Evolutionary conservation across 2,329 filamentous ascomycete species (phyloP), one percentile per base, ranked within the genome.

Genomic region (Coccinonectria pachysandricola): DNA sequence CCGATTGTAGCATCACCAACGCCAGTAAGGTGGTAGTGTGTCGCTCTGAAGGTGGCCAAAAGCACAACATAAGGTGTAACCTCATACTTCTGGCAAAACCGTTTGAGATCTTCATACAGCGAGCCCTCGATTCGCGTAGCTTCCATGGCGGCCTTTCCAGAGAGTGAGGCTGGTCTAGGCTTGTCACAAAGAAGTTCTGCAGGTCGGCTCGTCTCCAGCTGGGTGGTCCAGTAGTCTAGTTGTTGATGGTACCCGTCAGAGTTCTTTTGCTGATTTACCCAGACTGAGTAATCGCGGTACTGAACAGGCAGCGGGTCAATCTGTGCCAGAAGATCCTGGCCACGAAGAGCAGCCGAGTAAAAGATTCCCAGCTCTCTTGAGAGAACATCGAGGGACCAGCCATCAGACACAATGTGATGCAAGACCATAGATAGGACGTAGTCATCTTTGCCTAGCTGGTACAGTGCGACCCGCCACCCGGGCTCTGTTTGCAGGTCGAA

Each of bases 261-360:
- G 1, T 55, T 51, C 6, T 52, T 39, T 19, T 47, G 54, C 0
- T 62, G 16, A 8, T 21, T 25, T 19, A 31, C 23, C 30, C 27
- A 32, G 2, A 24, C 15, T 2, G 46, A 24, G n/a, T 36, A 46
- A 26, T 49, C 42, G 3, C 37, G 26, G 15, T 47, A 49, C 21
- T 46, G 42, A 9, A 49, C 37, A 0, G 45, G 35, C 1, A 49
- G 27, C 1, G 44, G 40, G 0, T 23, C 12, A 3, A 42, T n/a
- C 3, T 23, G 11, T 8, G 31, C 30, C 2, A 40, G 15, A 2
- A 35, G 39, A 15, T 43, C 35, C 6, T 32, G 13, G 2, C 37
- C 34, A 2, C 21, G 18, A 8, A 36, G 8, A 2, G 36, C 30
- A 3, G 36, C 31, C 1, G 31, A 12, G 11, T 47, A 46, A 18